phyloP scores from a whole-genome alignment of 1,284 basidiomycete species.

The Ustilago crameri region DNA sequence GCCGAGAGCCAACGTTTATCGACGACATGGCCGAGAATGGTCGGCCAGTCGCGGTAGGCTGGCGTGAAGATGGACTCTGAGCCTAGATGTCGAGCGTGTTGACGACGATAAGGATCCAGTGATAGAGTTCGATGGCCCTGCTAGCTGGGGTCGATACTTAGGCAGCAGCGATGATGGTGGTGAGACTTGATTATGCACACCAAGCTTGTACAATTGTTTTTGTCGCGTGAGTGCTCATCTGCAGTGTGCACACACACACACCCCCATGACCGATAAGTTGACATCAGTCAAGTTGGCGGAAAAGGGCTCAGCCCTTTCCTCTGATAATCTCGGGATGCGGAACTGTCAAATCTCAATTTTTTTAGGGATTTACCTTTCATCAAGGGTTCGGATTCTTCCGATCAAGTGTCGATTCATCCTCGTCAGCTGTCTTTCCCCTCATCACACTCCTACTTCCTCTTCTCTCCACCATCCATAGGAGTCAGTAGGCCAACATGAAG shows the following conservation, averaged over 20 bases:
- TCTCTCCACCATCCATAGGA: neutral
- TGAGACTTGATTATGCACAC: neutral
- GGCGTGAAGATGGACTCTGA: neutral
- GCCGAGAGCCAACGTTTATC: conserved; percentile 53
- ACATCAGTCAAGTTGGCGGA: no score
- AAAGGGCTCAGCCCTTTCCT: no score
- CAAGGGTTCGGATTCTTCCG: no score
- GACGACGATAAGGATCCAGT: no score
- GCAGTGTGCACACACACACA: neutral
- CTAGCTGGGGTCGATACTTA: neutral
- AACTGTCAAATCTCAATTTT: conserved; percentile 26
- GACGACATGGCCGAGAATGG: conserved; percentile 23
- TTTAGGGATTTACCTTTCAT: conserved; percentile 9
- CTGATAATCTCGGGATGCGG: conserved; percentile 17
- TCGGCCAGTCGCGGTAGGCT: conserved; percentile 1
- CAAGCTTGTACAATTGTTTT: neutral
- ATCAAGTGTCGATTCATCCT: no score
- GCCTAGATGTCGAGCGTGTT: neutral
- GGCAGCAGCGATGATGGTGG: neutral
- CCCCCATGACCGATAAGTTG: no score
- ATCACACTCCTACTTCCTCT: neutral
- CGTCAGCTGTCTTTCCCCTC: no score
- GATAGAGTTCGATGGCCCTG: no score
- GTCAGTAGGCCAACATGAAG: conserved; percentile 23
- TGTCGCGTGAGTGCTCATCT: conserved; percentile 23